These are phyloP conservation scores for Cubamyces sp. DNA, from an alignment of 768 basidiomycete species.

Conservation along the genomic window DNA sequence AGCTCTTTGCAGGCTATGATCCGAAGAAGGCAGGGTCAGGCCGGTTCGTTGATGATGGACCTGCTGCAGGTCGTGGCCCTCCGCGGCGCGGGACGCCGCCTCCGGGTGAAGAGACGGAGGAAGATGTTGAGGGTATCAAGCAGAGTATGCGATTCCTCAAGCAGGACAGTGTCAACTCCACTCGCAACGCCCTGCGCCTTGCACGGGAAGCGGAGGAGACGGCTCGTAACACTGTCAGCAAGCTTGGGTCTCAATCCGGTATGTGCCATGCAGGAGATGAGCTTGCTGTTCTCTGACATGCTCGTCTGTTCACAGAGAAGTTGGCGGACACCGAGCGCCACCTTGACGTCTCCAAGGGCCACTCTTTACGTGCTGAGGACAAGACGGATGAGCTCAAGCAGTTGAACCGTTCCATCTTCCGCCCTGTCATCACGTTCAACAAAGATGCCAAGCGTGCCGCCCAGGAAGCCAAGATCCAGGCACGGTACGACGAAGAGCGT, in stretches of 20 bases:
- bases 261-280: constrained; percentile 27
- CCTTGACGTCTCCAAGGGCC: constrained; percentile 88
- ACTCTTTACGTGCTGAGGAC: constrained; percentile 88
- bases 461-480: constrained; percentile 80
- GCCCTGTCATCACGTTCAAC: constrained; percentile 89
- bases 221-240: constrained; percentile 78
- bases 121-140: constrained; percentile 95
- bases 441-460: constrained; percentile 89
- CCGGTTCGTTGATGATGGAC: constrained; percentile 69
- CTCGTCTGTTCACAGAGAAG: constrained; percentile 56
- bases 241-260: constrained; percentile 95
- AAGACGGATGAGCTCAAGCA: constrained; percentile 92
- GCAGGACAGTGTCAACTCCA: constrained; percentile 88
- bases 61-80: constrained; percentile 32
- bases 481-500: constrained; percentile 88
- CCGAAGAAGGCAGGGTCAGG: constrained; percentile 60
- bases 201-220: constrained; percentile 98
- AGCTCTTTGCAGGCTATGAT: constrained; percentile 77
- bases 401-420: constrained; percentile 94
- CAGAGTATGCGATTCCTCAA: constrained; percentile 86
- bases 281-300: not conserved
- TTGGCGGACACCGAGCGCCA: constrained; percentile 95
- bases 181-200: constrained; percentile 89
- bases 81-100: constrained; percentile 44
- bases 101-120: constrained; percentile 77